phyloP scores from a whole-genome alignment of 768 basidiomycete species.

The Ramaria rubella region DNA sequence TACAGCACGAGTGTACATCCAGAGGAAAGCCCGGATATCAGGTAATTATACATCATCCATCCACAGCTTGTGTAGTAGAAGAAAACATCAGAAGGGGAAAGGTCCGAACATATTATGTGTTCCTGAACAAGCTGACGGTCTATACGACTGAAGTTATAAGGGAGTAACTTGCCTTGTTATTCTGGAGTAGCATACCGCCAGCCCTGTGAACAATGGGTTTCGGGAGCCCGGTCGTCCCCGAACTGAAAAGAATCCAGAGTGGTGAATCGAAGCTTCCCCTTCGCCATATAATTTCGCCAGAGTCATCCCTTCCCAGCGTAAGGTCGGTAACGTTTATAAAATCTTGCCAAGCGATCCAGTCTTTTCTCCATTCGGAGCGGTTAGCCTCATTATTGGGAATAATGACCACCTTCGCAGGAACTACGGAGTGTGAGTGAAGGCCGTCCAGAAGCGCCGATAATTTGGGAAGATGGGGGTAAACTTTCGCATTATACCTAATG shows the following conservation, averaged over 20 bases:
- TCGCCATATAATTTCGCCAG: constrained; percentile 59
- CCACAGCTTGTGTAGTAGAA: constrained; percentile 82
- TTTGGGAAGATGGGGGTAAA: constrained; percentile 62
- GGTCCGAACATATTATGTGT: constrained; percentile 59
- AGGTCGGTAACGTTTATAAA: constrained; percentile 40
- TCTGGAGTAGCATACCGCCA: constrained; percentile 71
- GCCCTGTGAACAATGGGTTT: constrained; percentile 76
- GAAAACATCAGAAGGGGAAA: constrained; percentile 62
- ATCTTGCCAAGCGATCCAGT: constrained; percentile 49
- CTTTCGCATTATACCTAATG: constrained; percentile 61
- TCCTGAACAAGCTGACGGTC: constrained; percentile 27
- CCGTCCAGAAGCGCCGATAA: constrained; percentile 49
- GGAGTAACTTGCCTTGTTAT: constrained; percentile 40
- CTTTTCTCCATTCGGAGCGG: constrained; percentile 34
- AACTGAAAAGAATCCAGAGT: constrained; percentile 83
- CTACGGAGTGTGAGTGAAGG: constrained; percentile 33
- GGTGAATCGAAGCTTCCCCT: constrained; percentile 65
- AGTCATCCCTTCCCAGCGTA: constrained; percentile 38
- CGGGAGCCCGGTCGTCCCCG: constrained; percentile 65
- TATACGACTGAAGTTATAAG: background rate
- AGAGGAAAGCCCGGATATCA: constrained; percentile 54
- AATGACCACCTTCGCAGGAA: constrained; percentile 48
- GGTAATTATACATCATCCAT: constrained; percentile 94
- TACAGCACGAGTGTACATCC: constrained; percentile 72
- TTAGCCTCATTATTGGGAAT: constrained; percentile 36